Evolutionary conservation across 1,139 yeast species (phyloP).

Genomic region (Nakaseomyces nivariensis): DNA sequence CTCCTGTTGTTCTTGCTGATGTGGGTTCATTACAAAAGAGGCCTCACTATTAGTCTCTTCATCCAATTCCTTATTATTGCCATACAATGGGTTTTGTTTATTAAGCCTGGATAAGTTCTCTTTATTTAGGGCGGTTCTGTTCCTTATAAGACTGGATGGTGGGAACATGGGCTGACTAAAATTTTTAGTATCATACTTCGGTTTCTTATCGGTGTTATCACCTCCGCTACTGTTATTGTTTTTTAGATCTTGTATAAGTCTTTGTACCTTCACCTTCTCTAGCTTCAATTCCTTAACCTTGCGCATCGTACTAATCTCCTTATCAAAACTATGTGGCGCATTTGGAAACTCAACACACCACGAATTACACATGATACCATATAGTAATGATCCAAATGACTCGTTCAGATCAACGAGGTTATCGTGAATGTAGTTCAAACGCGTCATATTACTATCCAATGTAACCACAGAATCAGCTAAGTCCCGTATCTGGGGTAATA

Average conservation of each 20-base stretch:
- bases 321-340: slow-evolving; percentile 20
- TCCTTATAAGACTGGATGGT: not conserved
- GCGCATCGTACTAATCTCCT: slow-evolving; percentile 17
- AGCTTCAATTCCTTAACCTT: slow-evolving; percentile 12
- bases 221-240: not conserved
- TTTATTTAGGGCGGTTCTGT: not conserved
- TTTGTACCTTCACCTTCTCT: slow-evolving; percentile 16
- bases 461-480: slow-evolving; percentile 34
- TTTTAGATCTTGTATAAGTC: not conserved
- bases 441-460: slow-evolving; percentile 39
- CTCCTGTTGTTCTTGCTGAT: not conserved
- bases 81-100: not conserved
- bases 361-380: slow-evolving; percentile 54
- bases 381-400: slow-evolving; percentile 50
- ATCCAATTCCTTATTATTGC: slow-evolving; percentile 10
- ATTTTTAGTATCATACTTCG: not conserved
- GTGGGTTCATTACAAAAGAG: slow-evolving; percentile 27
- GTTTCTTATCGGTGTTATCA: not conserved
- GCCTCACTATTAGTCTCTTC: slow-evolving; percentile 29
- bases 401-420: slow-evolving; percentile 49
- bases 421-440: slow-evolving; percentile 41
- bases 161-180: not conserved
- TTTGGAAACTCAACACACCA: slow-evolving; percentile 52
- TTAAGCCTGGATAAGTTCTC: not conserved
- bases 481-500: slow-evolving; percentile 25